Percentiles rank a stretch among this genome's conserved stretches.
These are phyloP conservation scores for Shiraia bambusicola DNA, from an alignment of 2,329 filamentous ascomycete genomes.

Conservation along the genomic window DNA sequence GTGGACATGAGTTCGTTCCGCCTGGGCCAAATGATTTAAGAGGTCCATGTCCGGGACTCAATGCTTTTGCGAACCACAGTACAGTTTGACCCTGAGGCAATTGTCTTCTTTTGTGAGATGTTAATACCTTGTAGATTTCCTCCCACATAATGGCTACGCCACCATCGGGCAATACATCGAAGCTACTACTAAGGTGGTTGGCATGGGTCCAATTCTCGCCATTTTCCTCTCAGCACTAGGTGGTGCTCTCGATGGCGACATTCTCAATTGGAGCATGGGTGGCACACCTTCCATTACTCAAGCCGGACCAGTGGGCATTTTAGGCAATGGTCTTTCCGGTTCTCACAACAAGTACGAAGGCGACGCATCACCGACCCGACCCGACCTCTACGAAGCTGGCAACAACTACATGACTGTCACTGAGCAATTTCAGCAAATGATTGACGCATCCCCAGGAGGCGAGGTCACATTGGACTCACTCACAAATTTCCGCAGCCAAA, in stretches of 20 bases:
- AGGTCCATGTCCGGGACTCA: slow-evolving; percentile 28
- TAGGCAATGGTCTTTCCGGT: slow-evolving; percentile 22
- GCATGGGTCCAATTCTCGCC: slow-evolving; percentile 19
- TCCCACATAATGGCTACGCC: slow-evolving; percentile 26
- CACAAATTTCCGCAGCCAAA: slow-evolving; percentile 19
- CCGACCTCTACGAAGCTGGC: slow-evolving; percentile 23
- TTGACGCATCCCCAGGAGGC: slow-evolving; percentile 24
- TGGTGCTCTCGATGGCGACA: slow-evolving; percentile 22
- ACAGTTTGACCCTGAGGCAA: neutral
- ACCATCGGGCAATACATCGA: slow-evolving; percentile 24
- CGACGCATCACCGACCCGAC: slow-evolving; percentile 25
- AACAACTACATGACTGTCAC: slow-evolving; percentile 26
- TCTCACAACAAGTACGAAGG: slow-evolving; percentile 29
- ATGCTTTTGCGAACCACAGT: slow-evolving; percentile 29
- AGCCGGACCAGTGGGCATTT: slow-evolving; percentile 17
- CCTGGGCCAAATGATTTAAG: slow-evolving; percentile 25
- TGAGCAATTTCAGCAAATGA: slow-evolving; percentile 23
- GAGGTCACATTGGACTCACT: slow-evolving; percentile 23
- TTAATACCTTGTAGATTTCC: slow-evolving; percentile 14
- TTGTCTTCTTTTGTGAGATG: too few relatives aligned
- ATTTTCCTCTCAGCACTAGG: slow-evolving; percentile 21
- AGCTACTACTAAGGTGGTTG: slow-evolving; percentile 20
- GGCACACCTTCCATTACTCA: slow-evolving; percentile 23
- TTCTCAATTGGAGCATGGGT: slow-evolving; percentile 24
- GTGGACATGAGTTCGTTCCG: slow-evolving; percentile 27